Conservation (phyloP, 345 rosid genomes). For the Cardiospermum halicacabum region DNA sequence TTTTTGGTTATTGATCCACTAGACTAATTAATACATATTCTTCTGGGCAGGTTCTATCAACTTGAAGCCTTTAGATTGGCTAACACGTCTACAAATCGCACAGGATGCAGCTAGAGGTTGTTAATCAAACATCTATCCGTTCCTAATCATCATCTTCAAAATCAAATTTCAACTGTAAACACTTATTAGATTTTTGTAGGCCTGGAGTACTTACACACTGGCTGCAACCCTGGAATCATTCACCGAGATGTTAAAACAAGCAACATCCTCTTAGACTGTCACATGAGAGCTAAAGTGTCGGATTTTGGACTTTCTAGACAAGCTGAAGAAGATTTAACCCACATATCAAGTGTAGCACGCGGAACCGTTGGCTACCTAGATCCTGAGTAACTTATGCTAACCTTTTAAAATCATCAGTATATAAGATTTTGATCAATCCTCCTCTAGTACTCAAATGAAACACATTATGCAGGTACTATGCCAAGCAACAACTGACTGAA, state of each 20-base stretch:
- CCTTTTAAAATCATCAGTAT: background rate
- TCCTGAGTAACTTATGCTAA: slow-evolving; percentile 65
- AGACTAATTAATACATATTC: background rate
- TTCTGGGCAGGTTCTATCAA: slow-evolving; percentile 51
- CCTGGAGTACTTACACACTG: slow-evolving; percentile 94
- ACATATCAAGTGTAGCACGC: slow-evolving; percentile 83
- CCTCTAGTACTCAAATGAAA: slow-evolving; percentile 5
- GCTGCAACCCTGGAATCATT: slow-evolving; percentile 92
- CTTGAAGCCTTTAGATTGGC: slow-evolving; percentile 67
- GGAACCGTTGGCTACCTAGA: slow-evolving; percentile 96
- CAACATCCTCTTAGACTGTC: slow-evolving; percentile 83
- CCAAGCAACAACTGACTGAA: slow-evolving; percentile 81
- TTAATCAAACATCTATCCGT: slow-evolving; percentile 1
- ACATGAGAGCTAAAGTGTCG: slow-evolving; percentile 95
- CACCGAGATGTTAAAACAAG: slow-evolving; percentile 96
- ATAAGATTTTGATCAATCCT: background rate
- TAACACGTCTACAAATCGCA: slow-evolving; percentile 69
- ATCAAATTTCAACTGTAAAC: slow-evolving; percentile 18
- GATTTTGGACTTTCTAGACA: slow-evolving; percentile 98
- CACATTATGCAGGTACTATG: slow-evolving; percentile 64
- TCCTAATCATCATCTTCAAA: no score
- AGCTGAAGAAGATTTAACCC: slow-evolving; percentile 89
- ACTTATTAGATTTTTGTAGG: slow-evolving; percentile 53
- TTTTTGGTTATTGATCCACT: slow-evolving; percentile 1
- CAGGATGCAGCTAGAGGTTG: slow-evolving; percentile 96